These are phyloP conservation scores for Pyrenophora graminea DNA, from an alignment of 2,329 filamentous ascomycete genomes.

Conservation along the genomic window DNA sequence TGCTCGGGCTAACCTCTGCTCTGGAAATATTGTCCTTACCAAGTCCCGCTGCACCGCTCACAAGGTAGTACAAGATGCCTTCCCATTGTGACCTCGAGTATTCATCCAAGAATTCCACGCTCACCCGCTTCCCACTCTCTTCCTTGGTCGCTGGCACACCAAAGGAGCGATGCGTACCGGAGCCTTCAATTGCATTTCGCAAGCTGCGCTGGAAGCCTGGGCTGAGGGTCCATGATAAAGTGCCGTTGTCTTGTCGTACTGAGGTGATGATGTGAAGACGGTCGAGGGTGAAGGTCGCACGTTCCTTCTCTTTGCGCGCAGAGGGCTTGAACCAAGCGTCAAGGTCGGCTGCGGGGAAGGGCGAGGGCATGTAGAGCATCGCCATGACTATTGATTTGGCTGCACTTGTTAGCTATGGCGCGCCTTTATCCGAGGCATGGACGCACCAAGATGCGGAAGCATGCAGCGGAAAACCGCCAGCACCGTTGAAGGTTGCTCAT, in stretches of 20 bases:
- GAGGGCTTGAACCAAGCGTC: slow-evolving; percentile 82
- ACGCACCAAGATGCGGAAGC: slow-evolving; percentile 82
- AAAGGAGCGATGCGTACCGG: slow-evolving; percentile 84
- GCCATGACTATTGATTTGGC: slow-evolving; percentile 97
- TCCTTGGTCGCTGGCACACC: slow-evolving; percentile 76
- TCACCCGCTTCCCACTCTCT: slow-evolving; percentile 66
- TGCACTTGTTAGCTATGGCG: slow-evolving; percentile 41
- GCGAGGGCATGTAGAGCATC: slow-evolving; percentile 84
- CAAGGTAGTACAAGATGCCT: slow-evolving; percentile 92
- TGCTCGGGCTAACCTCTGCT: slow-evolving; percentile 60
- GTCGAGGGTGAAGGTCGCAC: slow-evolving; percentile 78
- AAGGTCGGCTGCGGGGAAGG: slow-evolving; percentile 77
- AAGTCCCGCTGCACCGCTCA: slow-evolving; percentile 68
- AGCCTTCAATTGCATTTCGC: slow-evolving; percentile 83
- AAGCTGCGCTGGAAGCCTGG: slow-evolving; percentile 82
- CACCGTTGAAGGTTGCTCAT: slow-evolving; percentile 93
- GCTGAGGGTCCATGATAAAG: slow-evolving; percentile 75
- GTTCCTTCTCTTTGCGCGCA: slow-evolving; percentile 75
- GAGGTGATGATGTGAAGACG: slow-evolving; percentile 80
- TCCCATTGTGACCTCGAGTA: slow-evolving; percentile 93
- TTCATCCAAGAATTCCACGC: slow-evolving; percentile 74
- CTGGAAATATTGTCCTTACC: slow-evolving; percentile 48
- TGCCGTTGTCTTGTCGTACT: slow-evolving; percentile 60
- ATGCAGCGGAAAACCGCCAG: slow-evolving; percentile 97
- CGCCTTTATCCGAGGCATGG: neutral